A percentile compares a stretch with the other conserved stretches of the same genome.
These are phyloP conservation scores for Cyberlindnera euphorbiae DNA, from an alignment of 805 yeast species.

Conservation along the genomic window DNA sequence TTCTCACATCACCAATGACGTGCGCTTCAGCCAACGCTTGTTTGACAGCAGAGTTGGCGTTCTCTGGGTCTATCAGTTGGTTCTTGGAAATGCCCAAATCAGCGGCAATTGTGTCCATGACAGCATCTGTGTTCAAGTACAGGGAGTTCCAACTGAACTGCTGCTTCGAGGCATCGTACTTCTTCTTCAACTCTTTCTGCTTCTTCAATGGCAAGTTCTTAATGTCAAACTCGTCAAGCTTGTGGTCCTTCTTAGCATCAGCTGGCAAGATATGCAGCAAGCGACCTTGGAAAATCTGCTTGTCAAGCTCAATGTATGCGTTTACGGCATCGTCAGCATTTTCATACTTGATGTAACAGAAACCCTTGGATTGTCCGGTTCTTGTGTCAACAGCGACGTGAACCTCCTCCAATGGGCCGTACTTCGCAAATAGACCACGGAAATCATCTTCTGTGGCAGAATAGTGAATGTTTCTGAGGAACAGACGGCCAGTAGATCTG, in stretches of 20 bases:
- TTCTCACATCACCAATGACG: constrained; percentile 85
- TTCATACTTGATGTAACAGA: constrained; percentile 77
- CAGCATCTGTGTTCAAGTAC: constrained; percentile 87
- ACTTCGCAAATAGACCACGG: constrained; percentile 53
- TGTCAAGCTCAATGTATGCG: constrained; percentile 75
- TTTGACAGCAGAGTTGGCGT: constrained; percentile 83
- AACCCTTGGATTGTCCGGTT: constrained; percentile 88
- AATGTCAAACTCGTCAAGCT: constrained; percentile 84
- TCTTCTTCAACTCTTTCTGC: constrained; percentile 78
- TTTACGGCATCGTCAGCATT: constrained; percentile 65
- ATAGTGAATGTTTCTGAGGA: constrained; percentile 81
- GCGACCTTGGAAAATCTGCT: constrained; percentile 91
- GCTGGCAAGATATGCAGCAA: constrained; percentile 86
- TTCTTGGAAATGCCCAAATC: constrained; percentile 80
- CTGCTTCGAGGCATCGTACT: constrained; percentile 76
- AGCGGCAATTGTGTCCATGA: constrained; percentile 80
- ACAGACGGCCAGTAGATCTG: constrained; percentile 70
- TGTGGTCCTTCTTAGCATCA: constrained; percentile 73
- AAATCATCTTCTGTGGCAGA: constrained; percentile 79
- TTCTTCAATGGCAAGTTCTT: constrained; percentile 90
- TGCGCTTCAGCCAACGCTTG: constrained; percentile 98
- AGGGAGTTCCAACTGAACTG: constrained; percentile 95
- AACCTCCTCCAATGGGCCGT: constrained; percentile 78
- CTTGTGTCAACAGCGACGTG: constrained; percentile 90
- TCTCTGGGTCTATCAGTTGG: constrained; percentile 82